phyloP scores from a whole-genome alignment of 2,329 filamentous ascomycete genomes.

The Macrophomina pseudophaseolina region DNA sequence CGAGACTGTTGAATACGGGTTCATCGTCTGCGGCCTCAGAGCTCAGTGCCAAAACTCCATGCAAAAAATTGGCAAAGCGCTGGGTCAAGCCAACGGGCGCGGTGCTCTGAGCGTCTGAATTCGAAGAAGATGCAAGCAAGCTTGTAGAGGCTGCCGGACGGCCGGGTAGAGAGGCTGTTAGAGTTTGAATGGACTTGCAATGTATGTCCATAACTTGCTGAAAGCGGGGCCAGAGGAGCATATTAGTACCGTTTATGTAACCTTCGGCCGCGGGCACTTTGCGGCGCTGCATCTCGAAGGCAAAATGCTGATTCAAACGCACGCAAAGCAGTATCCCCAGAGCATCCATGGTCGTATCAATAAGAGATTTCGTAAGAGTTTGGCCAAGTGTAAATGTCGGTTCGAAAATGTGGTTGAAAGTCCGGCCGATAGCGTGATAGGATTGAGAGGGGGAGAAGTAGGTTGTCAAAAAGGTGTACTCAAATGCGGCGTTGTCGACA shows the following conservation, averaged over 20 bases:
- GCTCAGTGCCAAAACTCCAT: conserved; percentile 81
- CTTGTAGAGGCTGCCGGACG: conserved; percentile 41
- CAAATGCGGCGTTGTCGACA: conserved; percentile 90
- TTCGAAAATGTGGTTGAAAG: conserved; percentile 87
- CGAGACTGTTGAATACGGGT: conserved; percentile 81
- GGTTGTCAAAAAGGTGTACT: conserved; percentile 90
- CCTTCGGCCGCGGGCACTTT: conserved; percentile 87
- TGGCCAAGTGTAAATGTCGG: conserved; percentile 87
- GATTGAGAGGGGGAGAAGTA: conserved; percentile 84
- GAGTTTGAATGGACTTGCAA: conserved; percentile 78
- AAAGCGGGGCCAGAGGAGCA: conserved; percentile 95
- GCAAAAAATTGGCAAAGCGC: conserved; percentile 90
- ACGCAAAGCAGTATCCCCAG: conserved; percentile 90
- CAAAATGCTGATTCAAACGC: conserved; percentile 88
- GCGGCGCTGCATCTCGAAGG: conserved; percentile 90
- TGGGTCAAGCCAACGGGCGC: conserved; percentile 93
- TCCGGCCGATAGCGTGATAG: conserved; percentile 77
- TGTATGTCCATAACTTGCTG: conserved; percentile 94
- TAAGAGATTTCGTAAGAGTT: conserved; percentile 73
- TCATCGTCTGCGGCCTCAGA: conserved; percentile 94
- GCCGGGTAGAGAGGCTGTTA: conserved; percentile 50
- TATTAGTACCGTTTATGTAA: conserved; percentile 93
- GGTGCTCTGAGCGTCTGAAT: conserved; percentile 68
- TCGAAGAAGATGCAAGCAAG: conserved; percentile 49
- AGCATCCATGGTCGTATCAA: conserved; percentile 79